These are phyloP conservation scores for Triticum monococcum DNA, from an alignment of 176 grass and related monocot genomes.

Conservation along the genomic window DNA sequence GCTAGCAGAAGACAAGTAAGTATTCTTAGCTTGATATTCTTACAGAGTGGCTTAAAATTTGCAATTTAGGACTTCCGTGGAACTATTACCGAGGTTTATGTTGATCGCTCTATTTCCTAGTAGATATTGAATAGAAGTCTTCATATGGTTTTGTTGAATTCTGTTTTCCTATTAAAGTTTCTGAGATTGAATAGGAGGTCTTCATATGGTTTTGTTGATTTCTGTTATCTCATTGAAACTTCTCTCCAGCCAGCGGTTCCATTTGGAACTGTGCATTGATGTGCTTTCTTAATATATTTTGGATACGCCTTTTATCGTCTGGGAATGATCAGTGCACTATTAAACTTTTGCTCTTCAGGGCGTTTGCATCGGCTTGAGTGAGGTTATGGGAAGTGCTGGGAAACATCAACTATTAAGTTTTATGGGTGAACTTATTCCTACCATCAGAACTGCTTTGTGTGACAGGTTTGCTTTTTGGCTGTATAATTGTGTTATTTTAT, in stretches of 20 bases:
- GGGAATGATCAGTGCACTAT: background rate
- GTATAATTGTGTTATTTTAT: constrained; percentile 30
- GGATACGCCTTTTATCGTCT: constrained; percentile 5
- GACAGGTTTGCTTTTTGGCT: constrained; percentile 72
- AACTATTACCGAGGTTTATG: background rate
- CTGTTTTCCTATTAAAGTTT: background rate
- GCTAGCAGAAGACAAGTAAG: constrained; percentile 90
- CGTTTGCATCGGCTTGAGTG: constrained; percentile 99
- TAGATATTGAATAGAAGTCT: constrained; percentile 2
- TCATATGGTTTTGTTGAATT: background rate
- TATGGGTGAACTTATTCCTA: constrained; percentile 94
- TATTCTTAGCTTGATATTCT: constrained; percentile 33
- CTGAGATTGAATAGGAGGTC: constrained; percentile 10
- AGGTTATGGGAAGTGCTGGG: constrained; percentile 95
- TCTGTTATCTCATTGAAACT: background rate
- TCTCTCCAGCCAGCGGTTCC: background rate
- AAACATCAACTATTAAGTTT: constrained; percentile 92
- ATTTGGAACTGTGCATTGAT: constrained; percentile 10
- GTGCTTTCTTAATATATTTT: constrained; percentile 22
- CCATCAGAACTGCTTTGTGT: constrained; percentile 95
- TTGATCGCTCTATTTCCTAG: background rate
- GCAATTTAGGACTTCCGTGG: background rate
- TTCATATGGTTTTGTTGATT: background rate
- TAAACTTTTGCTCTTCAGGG: constrained; percentile 55
- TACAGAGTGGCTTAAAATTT: constrained; percentile 3